A percentile compares a stretch with the other conserved stretches of the same genome.
These are phyloP conservation scores for Diutina sp. DNA, from an alignment of 1,139 yeast genomes.

Conservation along the genomic window DNA sequence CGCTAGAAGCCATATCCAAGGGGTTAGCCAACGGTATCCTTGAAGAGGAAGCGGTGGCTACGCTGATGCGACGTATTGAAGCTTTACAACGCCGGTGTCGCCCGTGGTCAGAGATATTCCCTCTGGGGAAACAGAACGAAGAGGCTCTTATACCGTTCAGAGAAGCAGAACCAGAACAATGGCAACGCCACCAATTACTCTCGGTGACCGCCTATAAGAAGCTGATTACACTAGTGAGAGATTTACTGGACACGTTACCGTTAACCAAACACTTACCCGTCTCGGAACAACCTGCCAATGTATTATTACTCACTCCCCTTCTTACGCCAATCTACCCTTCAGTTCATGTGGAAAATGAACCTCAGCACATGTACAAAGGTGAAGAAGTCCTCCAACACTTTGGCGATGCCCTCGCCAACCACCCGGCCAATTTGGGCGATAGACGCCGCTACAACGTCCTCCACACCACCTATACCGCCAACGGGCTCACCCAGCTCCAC, in stretches of 20 bases:
- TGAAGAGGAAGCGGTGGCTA: constrained; percentile 31
- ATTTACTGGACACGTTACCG: constrained; percentile 40
- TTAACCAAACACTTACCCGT: constrained; percentile 17
- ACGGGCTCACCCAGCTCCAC: constrained; percentile 47
- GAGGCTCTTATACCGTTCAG: constrained; percentile 12
- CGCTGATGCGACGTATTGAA: constrained; percentile 32
- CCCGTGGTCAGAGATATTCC: constrained; percentile 36
- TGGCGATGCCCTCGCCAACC: constrained; percentile 28
- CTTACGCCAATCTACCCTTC: constrained; percentile 30
- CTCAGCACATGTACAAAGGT: constrained; percentile 27
- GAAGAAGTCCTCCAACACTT: constrained; percentile 46
- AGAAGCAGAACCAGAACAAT: constrained; percentile 17
- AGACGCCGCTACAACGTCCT: constrained; percentile 31
- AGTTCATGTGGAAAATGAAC: constrained; percentile 3
- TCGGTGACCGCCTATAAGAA: constrained; percentile 37
- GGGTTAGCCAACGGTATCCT: constrained; percentile 42
- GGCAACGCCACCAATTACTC: constrained; percentile 32
- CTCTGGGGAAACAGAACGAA: constrained; percentile 19
- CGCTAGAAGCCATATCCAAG: constrained; percentile 39
- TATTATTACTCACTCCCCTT: constrained; percentile 42
- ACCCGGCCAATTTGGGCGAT: constrained; percentile 13
- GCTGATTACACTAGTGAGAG: constrained; percentile 45
- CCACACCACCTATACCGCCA: constrained; percentile 55
- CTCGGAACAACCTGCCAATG: constrained; percentile 14
- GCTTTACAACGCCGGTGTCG: constrained; percentile 30